Evolutionary conservation across 1,284 basidiomycete genomes (phyloP), one percentile per base, ranked within the genome.

Genomic region (Cutaneotrichosporon cutaneum): DNA sequence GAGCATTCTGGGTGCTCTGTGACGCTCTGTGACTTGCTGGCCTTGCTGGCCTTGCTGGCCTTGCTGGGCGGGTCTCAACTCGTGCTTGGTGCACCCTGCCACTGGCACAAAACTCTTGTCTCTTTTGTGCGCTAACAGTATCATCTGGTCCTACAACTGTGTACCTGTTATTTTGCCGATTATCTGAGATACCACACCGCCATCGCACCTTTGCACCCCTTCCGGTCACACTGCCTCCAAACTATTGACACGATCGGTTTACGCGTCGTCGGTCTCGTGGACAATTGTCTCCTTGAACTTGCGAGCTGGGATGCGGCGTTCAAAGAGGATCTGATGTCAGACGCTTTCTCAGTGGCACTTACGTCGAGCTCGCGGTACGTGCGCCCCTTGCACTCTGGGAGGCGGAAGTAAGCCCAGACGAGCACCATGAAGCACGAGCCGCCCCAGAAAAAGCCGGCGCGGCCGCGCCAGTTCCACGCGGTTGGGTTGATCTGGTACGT

Each of bases 291-390:
- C 59, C 39, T 64, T 62, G 66, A 71, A 71, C 56, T 71, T 66
- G 22, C 70, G 63, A 5, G 70, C 70, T 1, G 62, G 62, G 26
- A 76, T 68, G 42, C 70, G 68, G 52, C 70, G 66, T 65, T 74
- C 74, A 62, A 78, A 78, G 32, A 54, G 35, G 32, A 54, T 48
- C 24, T 48, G 18, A 5, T 18, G 39, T 42, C 9, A 42, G 39
- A 42, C 0, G 18, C 6, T 42, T 9, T n/a, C 39, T 7, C 16
- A 42, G 16, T 42, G 18, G 18, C 9, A 42, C 39, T 42, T 18
- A 80, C 69, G 61, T 81, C 80, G n/a, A 80, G 67, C 57, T 80
- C 77, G 33, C 74, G 73, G 71, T 77, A 80, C 0, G 78, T 78
- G 47, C 79, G 66, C 45, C 73, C 77, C 65, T 75, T 77, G 45